Evolutionary conservation across 129 eudicot species (phyloP).

Genomic region (Glebionis coronaria): DNA sequence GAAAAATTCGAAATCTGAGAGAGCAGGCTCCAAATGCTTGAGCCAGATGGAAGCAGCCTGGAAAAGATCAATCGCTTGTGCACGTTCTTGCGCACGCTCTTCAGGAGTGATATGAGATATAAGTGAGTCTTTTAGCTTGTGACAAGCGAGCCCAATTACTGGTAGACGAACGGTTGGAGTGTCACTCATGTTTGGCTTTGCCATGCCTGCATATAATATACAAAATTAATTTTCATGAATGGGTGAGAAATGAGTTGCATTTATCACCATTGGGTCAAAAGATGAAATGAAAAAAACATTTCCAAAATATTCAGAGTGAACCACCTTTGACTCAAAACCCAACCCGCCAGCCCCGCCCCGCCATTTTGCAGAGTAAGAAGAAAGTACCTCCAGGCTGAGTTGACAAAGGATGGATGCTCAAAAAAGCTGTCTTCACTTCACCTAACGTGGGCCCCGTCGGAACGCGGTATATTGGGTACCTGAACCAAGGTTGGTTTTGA

Average conservation of each 20-base stretch:
- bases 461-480: slow-evolving; percentile 63
- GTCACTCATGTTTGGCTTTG: slow-evolving; percentile 18
- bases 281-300: too few relatives aligned
- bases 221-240: background rate
- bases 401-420: slow-evolving; percentile 62
- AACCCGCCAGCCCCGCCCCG: too few relatives aligned
- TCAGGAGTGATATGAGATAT: slow-evolving; percentile 38
- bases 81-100: slow-evolving; percentile 41
- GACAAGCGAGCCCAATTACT: slow-evolving; percentile 61
- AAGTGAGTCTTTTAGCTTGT: slow-evolving; percentile 53
- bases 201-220: slow-evolving; percentile 18
- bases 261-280: too few relatives aligned
- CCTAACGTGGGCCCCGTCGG: slow-evolving; percentile 54
- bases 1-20: slow-evolving; percentile 64
- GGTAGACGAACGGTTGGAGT: slow-evolving; percentile 44
- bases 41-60: slow-evolving; percentile 67
- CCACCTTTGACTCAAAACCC: too few relatives aligned
- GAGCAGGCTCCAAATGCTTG: slow-evolving; percentile 37
- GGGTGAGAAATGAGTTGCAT: too few relatives aligned
- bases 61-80: slow-evolving; percentile 44
- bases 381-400: slow-evolving; percentile 43
- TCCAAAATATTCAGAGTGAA: too few relatives aligned
- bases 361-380: background rate
- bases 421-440: slow-evolving; percentile 59
- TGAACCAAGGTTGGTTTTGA: slow-evolving; percentile 11